Evolutionary conservation across 83 land plant genomes (phyloP), one percentile per base, ranked within the genome.

Genomic region (Picea abies): DNA sequence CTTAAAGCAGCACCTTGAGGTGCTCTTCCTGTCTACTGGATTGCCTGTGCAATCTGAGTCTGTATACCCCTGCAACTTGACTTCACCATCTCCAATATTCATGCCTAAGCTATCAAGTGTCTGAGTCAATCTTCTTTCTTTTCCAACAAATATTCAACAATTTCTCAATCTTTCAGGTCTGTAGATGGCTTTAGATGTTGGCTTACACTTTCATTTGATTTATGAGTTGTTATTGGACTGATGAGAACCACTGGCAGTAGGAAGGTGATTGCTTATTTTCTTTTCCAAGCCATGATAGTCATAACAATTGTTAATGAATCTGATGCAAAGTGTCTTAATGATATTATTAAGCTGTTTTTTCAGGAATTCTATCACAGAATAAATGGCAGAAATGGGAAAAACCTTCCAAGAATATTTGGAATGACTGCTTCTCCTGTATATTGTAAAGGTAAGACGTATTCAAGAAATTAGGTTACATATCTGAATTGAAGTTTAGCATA

Each of bases 351-450:
- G 14, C 15, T 47, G 20, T 22, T n/a, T 41, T 83, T 86, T 39
- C 82, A 90, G 92, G 92, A 90, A 75, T 88, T 88, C 68, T 90
- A 90, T 84, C 87, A 88, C 68, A 68, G 62, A 17, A 56, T 78
- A 63, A 16, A 77, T 14, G 16, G 17, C 4, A 20, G 62, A 22
- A 63, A 63, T 76, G 16, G 35, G 7, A 62, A 61, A 23, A 64
- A 81, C 47, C 90, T 88, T 82, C 93, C 93, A 1, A 85, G 89
- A 80, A 86, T 91, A 79, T 82, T 91, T 79, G 93, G 93, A 32
- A 86, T 91, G 90, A 91, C 93, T 52, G 93, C 93, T 23, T 91
- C 93, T 19, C 93, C 84, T 9, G 80, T 91, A 49, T 86, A 88
- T 61, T 64, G 87, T 5, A 86, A 82, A 73, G 87, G 87, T 86